phyloP scores from a whole-genome alignment of 345 rosid species.

The Citrus sinensis region DVS_A1.0 CM039167.1:7209501-7210000 shows the following conservation, averaged over 20 bases:
- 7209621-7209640: constrained; percentile 24
- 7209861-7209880: neutral
- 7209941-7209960: neutral
- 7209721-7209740: constrained; percentile 80
- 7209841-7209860: neutral
- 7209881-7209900: neutral
- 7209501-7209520: constrained; percentile 35
- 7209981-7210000: no score
- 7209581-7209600: constrained; percentile 44
- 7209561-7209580: constrained; percentile 32
- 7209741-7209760: constrained; percentile 38
- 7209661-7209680: constrained; percentile 7
- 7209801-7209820: constrained; percentile 26
- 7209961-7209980: neutral
- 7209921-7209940: neutral
- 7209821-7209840: constrained; percentile 50
- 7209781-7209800: constrained; percentile 28
- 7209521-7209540: constrained; percentile 31
- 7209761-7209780: constrained; percentile 42
- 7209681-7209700: constrained; percentile 17
- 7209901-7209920: neutral
- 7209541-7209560: constrained; percentile 26
- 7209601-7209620: constrained; percentile 34
- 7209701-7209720: constrained; percentile 42
- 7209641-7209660: neutral